Base-by-base conservation (phyloP, 805 yeast species). In the Yueomyces sinensis region DNA sequence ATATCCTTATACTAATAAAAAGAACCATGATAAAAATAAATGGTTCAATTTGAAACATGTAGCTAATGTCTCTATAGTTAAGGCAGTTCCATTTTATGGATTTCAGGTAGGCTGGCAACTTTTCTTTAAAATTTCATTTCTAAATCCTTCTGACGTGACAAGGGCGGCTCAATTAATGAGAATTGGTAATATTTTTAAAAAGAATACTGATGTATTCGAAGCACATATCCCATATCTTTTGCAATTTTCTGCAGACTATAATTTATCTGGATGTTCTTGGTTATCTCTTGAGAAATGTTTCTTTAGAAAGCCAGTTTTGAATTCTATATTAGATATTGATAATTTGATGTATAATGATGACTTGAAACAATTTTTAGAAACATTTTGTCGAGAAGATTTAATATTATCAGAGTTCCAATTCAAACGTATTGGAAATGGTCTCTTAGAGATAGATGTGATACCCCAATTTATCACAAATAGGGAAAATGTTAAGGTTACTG, bases 191-290 rank as follows among this genome's bases (percentile, higher is more conserved):
- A 46, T 71, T 1, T 43, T 59, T 28, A 65, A 62, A 3, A 48
- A 47, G 16, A 38, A 46, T 1, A 41, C 60, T 13, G 76, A 74
- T 31, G 72, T 76, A 0, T 82, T 62, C 51, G 98, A 91, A 47
- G 64, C 86, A 0, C 97, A 91, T 49, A 66, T 89, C 11, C 86
- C 95, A 0, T 79, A 64, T 44, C 49, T 71, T 1, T 54, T 83
- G 5, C 96, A 91, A 49, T 84, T 89, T 48, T 53, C 83, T 19
- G 65, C 81, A 0, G 98, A 91, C 50, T 84, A 68, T 56, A 87
- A 89, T 49, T 55, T 89, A 22, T 82, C 68, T 49, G 93, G 95
- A 1, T 82, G 95, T 54, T 75, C 77, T 4, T 82, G 94, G 89
- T 39, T 87, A 17, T 58, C 66, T 14, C 37, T 77, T 1, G 45